These are phyloP conservation scores for Saccharomyces hybrid DNA, from an alignment of 1,139 yeast species.

Conservation along the genomic window DNA sequence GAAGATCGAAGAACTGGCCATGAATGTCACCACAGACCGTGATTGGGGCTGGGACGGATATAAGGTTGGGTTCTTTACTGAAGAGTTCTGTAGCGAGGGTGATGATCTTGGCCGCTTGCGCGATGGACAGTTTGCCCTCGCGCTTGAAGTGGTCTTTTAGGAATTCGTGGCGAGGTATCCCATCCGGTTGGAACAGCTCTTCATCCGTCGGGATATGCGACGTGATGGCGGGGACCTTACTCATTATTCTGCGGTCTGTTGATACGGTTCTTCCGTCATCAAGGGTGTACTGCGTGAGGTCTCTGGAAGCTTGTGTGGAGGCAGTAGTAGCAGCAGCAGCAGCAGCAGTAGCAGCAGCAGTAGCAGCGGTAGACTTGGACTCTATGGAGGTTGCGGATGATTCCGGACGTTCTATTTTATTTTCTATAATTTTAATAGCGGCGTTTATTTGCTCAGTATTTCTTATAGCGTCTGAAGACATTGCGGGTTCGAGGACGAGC, in stretches of 20 bases:
- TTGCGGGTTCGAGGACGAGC: background rate
- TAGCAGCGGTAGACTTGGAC: background rate
- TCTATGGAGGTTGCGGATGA: conserved; percentile 2
- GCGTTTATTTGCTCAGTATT: conserved; percentile 61
- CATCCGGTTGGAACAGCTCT: conserved; percentile 55
- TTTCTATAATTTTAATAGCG: conserved; percentile 66
- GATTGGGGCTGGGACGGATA: too few relatives aligned
- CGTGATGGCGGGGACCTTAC: conserved; percentile 64
- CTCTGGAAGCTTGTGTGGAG: conserved; percentile 29
- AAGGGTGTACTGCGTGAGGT: conserved; percentile 49
- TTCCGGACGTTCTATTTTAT: conserved; percentile 34
- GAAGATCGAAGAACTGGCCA: too few relatives aligned
- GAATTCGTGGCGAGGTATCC: conserved; percentile 67
- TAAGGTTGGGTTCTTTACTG: too few relatives aligned
- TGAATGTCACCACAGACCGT: too few relatives aligned
- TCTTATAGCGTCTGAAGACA: conserved; percentile 18
- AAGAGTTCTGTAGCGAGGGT: too few relatives aligned
- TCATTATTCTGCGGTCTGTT: conserved; percentile 64
- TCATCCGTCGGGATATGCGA: conserved; percentile 56
- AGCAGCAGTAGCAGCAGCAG: background rate
- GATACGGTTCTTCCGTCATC: conserved; percentile 63
- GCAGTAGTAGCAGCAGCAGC: background rate
- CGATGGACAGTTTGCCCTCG: conserved; percentile 62
- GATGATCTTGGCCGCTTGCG: too few relatives aligned
- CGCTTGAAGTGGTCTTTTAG: conserved; percentile 64